Evolutionary conservation across 352 stramenopile species (phyloP), one percentile per base, ranked within the genome.

Genomic region (Phytophthora colocasiae): DNA sequence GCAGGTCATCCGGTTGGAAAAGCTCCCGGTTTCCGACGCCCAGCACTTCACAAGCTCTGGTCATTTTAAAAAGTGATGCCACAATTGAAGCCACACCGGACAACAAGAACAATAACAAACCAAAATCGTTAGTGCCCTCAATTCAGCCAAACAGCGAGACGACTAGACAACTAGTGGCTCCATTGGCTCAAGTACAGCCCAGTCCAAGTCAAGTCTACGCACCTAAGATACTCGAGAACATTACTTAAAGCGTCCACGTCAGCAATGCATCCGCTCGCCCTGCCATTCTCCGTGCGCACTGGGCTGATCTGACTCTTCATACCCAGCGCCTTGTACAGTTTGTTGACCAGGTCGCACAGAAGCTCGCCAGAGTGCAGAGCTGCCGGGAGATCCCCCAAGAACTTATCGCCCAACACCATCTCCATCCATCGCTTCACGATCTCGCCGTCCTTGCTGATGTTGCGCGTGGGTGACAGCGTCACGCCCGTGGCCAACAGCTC

Each of bases 371-470:
- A 85, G 54, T 77, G 75, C 51, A 96, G 78, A 58, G 78, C 80
- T 7, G 68, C 49, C 7, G 78, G 69, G 51, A 93, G 83, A 15
- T 80, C 71, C 29, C 69, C 60, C 24, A 61, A 32, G 34, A 91
- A 82, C 69, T 92, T 93, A 47, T 95, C 86, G 39, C 84, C 83
- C 17, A 95, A 78, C 57, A 96, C 87, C 88, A 96, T 95, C 59
- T 94, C 88, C 66, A 96, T 91, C 88, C 88, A 96, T 45, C 86
- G 83, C 56, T 83, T 81, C 39, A 89, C 86, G 67, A 95, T 89
- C 56, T 91, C 83, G 48, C 79, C 75, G 58, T 83, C 83, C 56
- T 80, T 78, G 63, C 64, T 69, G 39, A 57, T n/a, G 44, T 79
- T 71, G 59, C 56, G 56, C 43, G 73, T 73, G 49, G 78, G 67